A percentile compares a stretch with the other conserved stretches of the same genome.
Evolutionary conservation across 345 rosid species (phyloP).

Genomic region (Moringa oleifera): DNA sequence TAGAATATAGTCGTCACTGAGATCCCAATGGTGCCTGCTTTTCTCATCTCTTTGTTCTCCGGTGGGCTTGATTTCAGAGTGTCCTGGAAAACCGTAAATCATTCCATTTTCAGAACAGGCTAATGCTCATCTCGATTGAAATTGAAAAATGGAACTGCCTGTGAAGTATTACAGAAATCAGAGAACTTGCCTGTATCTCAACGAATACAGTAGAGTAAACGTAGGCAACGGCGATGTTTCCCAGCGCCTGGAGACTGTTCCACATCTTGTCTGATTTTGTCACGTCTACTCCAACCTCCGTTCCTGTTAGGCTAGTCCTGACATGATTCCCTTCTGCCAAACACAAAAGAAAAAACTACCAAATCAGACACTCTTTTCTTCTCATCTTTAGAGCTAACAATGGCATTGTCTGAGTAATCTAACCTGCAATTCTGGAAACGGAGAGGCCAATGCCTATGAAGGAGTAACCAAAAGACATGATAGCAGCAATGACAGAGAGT

Average conservation of each 20-base stretch:
- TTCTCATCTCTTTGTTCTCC: slow-evolving; percentile 39
- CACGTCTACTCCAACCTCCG: slow-evolving; percentile 23
- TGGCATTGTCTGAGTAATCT: too few species aligned
- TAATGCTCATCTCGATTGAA: neutral
- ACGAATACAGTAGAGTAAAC: slow-evolving; percentile 33
- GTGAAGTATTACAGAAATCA: too few species aligned
- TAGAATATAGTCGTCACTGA: slow-evolving; percentile 27
- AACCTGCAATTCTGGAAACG: slow-evolving; percentile 19
- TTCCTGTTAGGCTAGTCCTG: slow-evolving; percentile 40
- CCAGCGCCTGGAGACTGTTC: slow-evolving; percentile 47
- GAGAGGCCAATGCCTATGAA: slow-evolving; percentile 22
- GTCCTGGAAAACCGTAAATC: slow-evolving; percentile 18
- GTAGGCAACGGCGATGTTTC: slow-evolving; percentile 47
- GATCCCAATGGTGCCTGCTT: slow-evolving; percentile 16
- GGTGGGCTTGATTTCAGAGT: slow-evolving; percentile 36
- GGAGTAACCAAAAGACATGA: slow-evolving; percentile 24
- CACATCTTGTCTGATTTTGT: slow-evolving; percentile 38
- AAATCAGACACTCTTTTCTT: too few species aligned
- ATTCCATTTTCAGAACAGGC: neutral
- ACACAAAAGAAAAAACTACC: neutral
- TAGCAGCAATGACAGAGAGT: slow-evolving; percentile 18
- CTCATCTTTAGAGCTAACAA: too few species aligned
- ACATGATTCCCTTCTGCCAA: slow-evolving; percentile 20
- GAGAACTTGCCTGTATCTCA: slow-evolving; percentile 32
- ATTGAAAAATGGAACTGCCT: neutral